Conservation (phyloP, 2,329 filamentous ascomycete species). For the Ceratocystis cacaofunesta region DNA sequence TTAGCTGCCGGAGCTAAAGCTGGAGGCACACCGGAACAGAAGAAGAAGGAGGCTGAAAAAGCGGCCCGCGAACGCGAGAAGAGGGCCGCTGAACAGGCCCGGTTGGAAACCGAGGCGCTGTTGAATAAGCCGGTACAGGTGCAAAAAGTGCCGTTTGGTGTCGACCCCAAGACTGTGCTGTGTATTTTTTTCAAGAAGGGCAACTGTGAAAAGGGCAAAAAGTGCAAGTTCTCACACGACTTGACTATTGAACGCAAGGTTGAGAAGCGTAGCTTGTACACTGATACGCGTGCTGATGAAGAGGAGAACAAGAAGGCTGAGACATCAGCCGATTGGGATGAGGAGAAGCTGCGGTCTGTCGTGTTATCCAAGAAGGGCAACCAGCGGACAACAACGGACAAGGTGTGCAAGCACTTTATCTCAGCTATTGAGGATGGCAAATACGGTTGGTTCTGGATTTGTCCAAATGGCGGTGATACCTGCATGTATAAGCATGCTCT, state of each 20-base stretch:
- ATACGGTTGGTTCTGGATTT: slow-evolving; percentile 98
- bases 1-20: slow-evolving; percentile 58
- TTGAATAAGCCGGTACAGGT: slow-evolving; percentile 84
- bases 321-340: slow-evolving; percentile 93
- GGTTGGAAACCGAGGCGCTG: slow-evolving; percentile 62
- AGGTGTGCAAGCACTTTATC: slow-evolving; percentile 98
- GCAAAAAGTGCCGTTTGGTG: slow-evolving; percentile 96
- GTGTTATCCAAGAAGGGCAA: slow-evolving; percentile 96
- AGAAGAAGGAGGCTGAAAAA: slow-evolving; percentile 58
- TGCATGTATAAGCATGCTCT: slow-evolving; percentile 98
- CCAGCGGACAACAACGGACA: slow-evolving; percentile 86
- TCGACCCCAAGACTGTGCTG: slow-evolving; percentile 92
- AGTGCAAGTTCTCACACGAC: slow-evolving; percentile 97
- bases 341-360: slow-evolving; percentile 82
- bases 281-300: slow-evolving; percentile 61
- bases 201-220: slow-evolving; percentile 89
- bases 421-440: slow-evolving; percentile 95
- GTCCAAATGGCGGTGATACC: slow-evolving; percentile 89
- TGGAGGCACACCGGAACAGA: slow-evolving; percentile 73
- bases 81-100: slow-evolving; percentile 72
- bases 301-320: slow-evolving; percentile 73
- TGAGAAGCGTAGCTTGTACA: slow-evolving; percentile 83
- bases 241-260: slow-evolving; percentile 76
- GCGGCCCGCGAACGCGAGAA: slow-evolving; percentile 68
- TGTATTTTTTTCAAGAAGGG: slow-evolving; percentile 98